These are phyloP conservation scores for Teratosphaeria nubilosa DNA, from an alignment of 2,329 filamentous ascomycete species.

Conservation along the genomic window DNA sequence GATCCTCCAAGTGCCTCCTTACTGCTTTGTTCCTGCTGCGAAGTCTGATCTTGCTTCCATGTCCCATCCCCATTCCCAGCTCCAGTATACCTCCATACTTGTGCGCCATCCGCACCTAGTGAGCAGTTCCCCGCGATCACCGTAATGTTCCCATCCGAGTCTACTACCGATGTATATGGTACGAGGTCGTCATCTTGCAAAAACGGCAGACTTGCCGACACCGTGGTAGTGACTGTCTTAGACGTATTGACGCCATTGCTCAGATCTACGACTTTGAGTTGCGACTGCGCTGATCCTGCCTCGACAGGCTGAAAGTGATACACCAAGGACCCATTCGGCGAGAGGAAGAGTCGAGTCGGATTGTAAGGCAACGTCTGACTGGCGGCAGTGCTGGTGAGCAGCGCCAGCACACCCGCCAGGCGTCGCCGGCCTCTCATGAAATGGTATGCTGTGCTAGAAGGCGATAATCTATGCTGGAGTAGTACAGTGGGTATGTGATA, in stretches of 20 bases:
- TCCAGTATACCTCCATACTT: slow-evolving; percentile 50
- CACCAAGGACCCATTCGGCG: slow-evolving; percentile 43
- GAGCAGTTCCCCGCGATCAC: slow-evolving; percentile 68
- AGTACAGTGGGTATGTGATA: background rate
- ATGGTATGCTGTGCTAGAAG: background rate
- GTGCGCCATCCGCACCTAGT: slow-evolving; percentile 37
- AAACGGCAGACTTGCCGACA: slow-evolving; percentile 55
- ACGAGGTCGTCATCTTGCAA: slow-evolving; percentile 39
- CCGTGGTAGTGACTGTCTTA: slow-evolving; percentile 33
- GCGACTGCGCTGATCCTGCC: slow-evolving; percentile 21
- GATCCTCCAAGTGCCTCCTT: slow-evolving; percentile 31
- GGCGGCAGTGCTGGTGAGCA: slow-evolving; percentile 6
- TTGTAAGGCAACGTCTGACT: slow-evolving; percentile 55
- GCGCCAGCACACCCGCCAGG: slow-evolving; percentile 17
- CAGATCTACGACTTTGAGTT: slow-evolving; percentile 48
- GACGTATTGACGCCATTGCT: slow-evolving; percentile 46
- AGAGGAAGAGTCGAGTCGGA: slow-evolving; percentile 60
- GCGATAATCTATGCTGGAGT: background rate
- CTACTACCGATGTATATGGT: slow-evolving; percentile 59
- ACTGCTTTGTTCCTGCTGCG: slow-evolving; percentile 27
- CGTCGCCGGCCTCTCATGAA: background rate
- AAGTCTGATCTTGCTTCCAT: slow-evolving; percentile 35
- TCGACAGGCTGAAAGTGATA: slow-evolving; percentile 57
- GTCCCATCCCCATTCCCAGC: slow-evolving; percentile 40
- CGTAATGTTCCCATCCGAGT: slow-evolving; percentile 55